phyloP scores from a whole-genome alignment of 2,329 filamentous ascomycete genomes.

The Colletotrichum scovillei region DNA sequence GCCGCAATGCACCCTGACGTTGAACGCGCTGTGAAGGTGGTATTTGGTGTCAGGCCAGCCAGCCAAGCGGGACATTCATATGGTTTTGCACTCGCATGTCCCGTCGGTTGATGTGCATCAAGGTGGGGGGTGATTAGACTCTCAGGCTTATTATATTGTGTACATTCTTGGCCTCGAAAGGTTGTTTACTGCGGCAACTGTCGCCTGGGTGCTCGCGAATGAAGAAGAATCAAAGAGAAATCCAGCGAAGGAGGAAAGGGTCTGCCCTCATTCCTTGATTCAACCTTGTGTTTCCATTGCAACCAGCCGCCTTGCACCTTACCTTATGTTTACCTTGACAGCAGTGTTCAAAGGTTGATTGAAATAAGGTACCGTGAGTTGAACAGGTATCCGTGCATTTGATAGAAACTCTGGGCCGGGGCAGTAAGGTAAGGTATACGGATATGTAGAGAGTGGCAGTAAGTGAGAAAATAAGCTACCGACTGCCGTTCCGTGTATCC shows the following conservation, averaged over 20 bases:
- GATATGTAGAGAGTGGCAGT: background rate
- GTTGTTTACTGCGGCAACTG: background rate
- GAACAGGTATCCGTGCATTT: background rate
- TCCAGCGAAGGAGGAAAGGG: background rate
- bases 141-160: background rate
- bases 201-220: background rate
- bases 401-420: background rate
- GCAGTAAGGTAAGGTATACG: no score
- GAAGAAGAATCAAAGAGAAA: background rate
- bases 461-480: background rate
- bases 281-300: background rate
- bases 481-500: background rate
- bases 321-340: no score
- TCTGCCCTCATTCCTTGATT: background rate
- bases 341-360: no score
- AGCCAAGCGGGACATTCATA: background rate
- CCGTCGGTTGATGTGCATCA: background rate
- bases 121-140: background rate
- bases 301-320: background rate
- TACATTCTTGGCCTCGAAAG: background rate
- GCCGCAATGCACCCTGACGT: background rate
- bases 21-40: background rate
- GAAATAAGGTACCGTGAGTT: background rate
- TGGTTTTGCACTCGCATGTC: background rate
- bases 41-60: background rate